Percentiles rank a stretch among this genome's conserved stretches.
Conservation (phyloP, 805 yeast genomes). For the Candida sphagnicola region DNA sequence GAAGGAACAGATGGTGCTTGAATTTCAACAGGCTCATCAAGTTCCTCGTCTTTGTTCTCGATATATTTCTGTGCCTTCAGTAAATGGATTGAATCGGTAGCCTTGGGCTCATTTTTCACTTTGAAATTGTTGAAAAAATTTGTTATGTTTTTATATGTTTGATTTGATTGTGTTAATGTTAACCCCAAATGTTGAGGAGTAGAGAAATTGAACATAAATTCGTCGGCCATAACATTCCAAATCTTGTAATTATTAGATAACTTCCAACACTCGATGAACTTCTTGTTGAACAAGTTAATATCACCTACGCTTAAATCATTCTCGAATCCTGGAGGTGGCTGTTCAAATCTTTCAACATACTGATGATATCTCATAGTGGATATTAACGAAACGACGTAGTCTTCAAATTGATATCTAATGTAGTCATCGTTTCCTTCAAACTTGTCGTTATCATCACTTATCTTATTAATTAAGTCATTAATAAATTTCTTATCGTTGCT, state of each 20-base stretch:
- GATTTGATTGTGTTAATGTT: constrained; percentile 6
- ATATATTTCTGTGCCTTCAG: constrained; percentile 20
- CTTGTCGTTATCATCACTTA: constrained; percentile 29
- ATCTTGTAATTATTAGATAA: constrained; percentile 32
- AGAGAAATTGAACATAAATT: constrained; percentile 40
- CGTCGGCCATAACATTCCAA: constrained; percentile 41
- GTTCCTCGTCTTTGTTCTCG: background rate
- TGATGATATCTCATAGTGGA: constrained; percentile 67
- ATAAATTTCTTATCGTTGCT: constrained; percentile 71
- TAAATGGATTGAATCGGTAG: constrained; percentile 11
- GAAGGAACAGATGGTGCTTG: background rate
- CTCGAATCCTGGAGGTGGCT: constrained; percentile 41
- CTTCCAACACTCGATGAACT: constrained; percentile 33
- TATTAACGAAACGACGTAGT: constrained; percentile 73
- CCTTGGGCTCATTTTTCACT: constrained; percentile 7
- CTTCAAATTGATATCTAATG: constrained; percentile 84
- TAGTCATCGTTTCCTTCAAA: constrained; percentile 66
- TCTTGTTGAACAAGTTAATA: constrained; percentile 22
- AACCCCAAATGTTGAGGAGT: constrained; percentile 34
- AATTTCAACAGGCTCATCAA: constrained; percentile 5
- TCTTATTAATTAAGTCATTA: constrained; percentile 49
- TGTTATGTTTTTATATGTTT: constrained; percentile 11
- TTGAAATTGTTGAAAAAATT: constrained; percentile 23
- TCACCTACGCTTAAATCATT: constrained; percentile 4
- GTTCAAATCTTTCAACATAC: constrained; percentile 40